phyloP scores from a whole-genome alignment of 2,329 filamentous ascomycete genomes.

The Plectosphaerella plurivora region DNA sequence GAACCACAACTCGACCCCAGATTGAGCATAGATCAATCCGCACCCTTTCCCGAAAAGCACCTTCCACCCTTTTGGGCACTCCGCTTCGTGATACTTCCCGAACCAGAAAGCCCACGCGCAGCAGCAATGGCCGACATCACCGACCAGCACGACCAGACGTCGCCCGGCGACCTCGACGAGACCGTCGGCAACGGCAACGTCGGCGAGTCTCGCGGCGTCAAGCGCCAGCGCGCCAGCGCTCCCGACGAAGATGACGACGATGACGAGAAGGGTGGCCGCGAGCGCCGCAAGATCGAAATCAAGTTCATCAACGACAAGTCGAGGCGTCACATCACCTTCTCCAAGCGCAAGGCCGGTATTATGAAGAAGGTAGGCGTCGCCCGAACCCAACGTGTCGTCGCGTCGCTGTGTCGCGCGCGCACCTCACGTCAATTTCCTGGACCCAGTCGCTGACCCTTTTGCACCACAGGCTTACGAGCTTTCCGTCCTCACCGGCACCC shows the following conservation, averaged over 20 bases:
- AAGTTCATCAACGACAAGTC: slow-evolving; percentile 99
- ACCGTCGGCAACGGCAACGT: slow-evolving; percentile 59
- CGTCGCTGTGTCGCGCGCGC: background rate
- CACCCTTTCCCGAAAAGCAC: slow-evolving; percentile 62
- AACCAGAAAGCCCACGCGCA: background rate
- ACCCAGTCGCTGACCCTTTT: slow-evolving; percentile 9
- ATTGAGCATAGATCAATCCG: slow-evolving; percentile 63
- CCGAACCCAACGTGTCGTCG: background rate
- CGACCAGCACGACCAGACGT: slow-evolving; percentile 72
- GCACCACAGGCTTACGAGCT: slow-evolving; percentile 80
- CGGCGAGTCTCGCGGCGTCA: slow-evolving; percentile 74
- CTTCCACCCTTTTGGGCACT: slow-evolving; percentile 54
- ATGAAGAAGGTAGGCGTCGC: slow-evolving; percentile 86
- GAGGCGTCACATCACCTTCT: slow-evolving; percentile 98
- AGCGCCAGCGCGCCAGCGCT: slow-evolving; percentile 77
- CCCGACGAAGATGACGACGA: slow-evolving; percentile 96
- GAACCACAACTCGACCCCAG: slow-evolving; percentile 51
- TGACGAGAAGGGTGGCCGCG: slow-evolving; percentile 94
- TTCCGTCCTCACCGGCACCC: slow-evolving; percentile 94
- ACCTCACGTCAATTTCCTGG: background rate
- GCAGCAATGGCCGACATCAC: slow-evolving; percentile 71
- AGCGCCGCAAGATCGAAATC: slow-evolving; percentile 99
- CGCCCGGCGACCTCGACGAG: slow-evolving; percentile 70
- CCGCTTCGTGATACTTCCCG: slow-evolving; percentile 38
- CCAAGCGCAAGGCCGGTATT: slow-evolving; percentile 98